Evolutionary conservation across 169 alveolate genomes (phyloP).

Genomic region (Plasmodium knowlesi): DNA sequence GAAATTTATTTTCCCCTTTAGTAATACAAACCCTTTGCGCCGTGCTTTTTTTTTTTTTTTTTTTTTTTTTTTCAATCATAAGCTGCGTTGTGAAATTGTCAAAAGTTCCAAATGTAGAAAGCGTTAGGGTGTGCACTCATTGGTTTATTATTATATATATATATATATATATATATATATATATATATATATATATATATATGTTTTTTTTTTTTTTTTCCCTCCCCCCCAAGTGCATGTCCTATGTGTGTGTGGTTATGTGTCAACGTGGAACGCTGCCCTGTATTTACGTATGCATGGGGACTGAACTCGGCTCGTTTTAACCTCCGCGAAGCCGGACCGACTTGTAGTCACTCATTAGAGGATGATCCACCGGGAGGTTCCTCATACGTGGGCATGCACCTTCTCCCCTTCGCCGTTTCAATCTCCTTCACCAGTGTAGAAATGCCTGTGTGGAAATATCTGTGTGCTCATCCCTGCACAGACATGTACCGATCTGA

Average conservation of each 20-base stretch:
- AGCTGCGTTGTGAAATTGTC: not conserved
- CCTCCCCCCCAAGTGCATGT: not conserved
- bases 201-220: not conserved
- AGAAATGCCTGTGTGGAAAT: not conserved
- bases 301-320: not conserved
- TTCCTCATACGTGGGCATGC: not conserved
- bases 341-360: not conserved
- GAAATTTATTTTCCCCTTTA: not conserved
- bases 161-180: no score
- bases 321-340: not conserved
- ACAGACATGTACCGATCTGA: not conserved
- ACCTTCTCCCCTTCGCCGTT: not conserved
- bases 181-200: no score
- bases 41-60: not conserved
- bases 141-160: not conserved
- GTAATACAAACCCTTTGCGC: not conserved
- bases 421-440: not conserved
- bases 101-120: slow-evolving; percentile 1
- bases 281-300: not conserved
- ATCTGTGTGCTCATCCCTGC: not conserved
- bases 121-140: not conserved
- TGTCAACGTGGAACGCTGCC: not conserved
- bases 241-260: not conserved
- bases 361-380: not conserved
- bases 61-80: not conserved